Evolutionary conservation across 2,329 filamentous ascomycete species (phyloP).

Genomic region (Colletotrichum endophyticum): DNA sequence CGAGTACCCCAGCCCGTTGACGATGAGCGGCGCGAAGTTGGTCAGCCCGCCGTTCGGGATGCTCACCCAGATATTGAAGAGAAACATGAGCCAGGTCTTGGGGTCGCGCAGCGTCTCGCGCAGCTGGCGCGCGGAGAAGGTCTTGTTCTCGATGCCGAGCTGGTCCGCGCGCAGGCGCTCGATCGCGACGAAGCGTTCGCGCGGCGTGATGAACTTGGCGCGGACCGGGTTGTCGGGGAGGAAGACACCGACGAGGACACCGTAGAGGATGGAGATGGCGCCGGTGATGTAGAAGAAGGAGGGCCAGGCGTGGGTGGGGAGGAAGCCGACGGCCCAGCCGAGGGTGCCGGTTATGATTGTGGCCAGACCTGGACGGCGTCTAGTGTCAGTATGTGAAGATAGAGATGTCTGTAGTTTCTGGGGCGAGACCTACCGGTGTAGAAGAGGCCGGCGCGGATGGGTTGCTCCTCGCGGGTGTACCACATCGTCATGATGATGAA

Average conservation of each 20-base stretch:
- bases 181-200: slow-evolving; percentile 52
- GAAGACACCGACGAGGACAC: slow-evolving; percentile 56
- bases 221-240: slow-evolving; percentile 58
- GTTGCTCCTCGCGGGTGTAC: background rate
- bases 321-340: slow-evolving; percentile 20
- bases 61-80: background rate
- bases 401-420: too few species aligned
- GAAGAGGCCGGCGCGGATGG: background rate
- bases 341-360: slow-evolving; percentile 25
- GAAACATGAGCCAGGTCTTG: background rate
- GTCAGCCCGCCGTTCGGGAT: background rate
- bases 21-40: background rate
- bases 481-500: background rate
- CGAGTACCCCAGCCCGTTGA: background rate
- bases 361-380: background rate
- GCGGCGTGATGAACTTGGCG: slow-evolving; percentile 50
- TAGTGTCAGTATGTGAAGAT: too few species aligned
- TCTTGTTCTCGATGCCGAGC: slow-evolving; percentile 58
- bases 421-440: background rate
- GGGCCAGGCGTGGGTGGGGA: background rate
- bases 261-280: slow-evolving; percentile 45
- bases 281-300: slow-evolving; percentile 29
- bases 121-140: slow-evolving; percentile 29
- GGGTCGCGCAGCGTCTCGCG: background rate
- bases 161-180: slow-evolving; percentile 55